Conservation (phyloP, 2,329 filamentous ascomycete genomes). For the Fusarium sororula region DNA sequence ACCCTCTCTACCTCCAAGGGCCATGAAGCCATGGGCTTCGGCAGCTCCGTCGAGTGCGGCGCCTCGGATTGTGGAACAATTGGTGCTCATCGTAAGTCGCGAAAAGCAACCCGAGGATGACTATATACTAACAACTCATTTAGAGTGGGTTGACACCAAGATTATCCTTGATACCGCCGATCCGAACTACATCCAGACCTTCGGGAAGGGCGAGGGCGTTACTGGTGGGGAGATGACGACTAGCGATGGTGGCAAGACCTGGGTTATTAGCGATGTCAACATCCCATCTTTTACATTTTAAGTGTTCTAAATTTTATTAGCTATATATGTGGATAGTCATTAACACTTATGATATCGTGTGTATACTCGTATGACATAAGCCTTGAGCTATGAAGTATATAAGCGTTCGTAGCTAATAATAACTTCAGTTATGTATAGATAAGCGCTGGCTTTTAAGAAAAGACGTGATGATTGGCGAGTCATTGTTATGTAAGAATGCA, state of each 20-base stretch:
- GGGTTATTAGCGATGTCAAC: conserved; percentile 2
- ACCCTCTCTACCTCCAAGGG: conserved; percentile 56
- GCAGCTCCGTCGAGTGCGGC: conserved; percentile 66
- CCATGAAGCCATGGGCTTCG: conserved; percentile 52
- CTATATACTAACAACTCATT: neutral
- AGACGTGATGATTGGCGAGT: neutral
- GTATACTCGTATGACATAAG: too few species aligned
- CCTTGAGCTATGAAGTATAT: accelerated
- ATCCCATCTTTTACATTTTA: conserved; percentile 9
- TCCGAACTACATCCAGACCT: conserved; percentile 28
- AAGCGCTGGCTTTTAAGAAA: neutral
- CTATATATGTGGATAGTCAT: accelerated
- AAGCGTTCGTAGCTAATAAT: neutral
- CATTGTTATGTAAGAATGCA: neutral
- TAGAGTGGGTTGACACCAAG: conserved; percentile 35
- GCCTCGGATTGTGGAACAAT: conserved; percentile 76
- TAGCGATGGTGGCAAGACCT: conserved; percentile 19
- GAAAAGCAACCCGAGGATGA: accelerated
- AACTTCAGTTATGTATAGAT: accelerated
- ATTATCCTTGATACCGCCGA: conserved; percentile 26
- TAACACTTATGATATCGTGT: accelerated
- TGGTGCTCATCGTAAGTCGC: conserved; percentile 29
- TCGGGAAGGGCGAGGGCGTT: conserved; percentile 29
- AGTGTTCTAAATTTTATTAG: neutral
- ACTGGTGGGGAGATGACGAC: conserved; percentile 10